A percentile compares a stretch with the other conserved stretches of the same genome.
These are phyloP conservation scores for Lyophyllum atratum DNA, from an alignment of 768 basidiomycete species.

Conservation along the genomic window DNA sequence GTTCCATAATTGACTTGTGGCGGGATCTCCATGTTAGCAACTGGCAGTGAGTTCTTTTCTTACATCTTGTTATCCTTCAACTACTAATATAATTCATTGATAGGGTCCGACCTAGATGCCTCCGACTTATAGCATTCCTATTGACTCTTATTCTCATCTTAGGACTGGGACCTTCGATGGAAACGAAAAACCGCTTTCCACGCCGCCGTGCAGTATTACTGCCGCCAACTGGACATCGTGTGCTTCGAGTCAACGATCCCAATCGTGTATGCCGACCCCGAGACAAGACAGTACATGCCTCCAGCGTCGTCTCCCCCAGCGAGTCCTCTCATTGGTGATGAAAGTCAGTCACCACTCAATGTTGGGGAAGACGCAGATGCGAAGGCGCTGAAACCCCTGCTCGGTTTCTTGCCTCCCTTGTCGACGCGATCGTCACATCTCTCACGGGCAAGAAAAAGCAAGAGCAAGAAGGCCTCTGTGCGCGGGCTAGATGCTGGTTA, in stretches of 20 bases:
- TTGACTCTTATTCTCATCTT: background rate
- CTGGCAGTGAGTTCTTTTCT: conserved; percentile 21
- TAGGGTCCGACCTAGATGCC: conserved; percentile 7
- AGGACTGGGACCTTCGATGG: conserved; percentile 62
- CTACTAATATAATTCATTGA: background rate
- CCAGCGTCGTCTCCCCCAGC: conserved; percentile 8
- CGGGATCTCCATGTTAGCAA: conserved; percentile 8
- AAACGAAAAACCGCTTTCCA: conserved; percentile 77
- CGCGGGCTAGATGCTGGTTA: conserved; percentile 31
- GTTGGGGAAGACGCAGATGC: conserved; percentile 28
- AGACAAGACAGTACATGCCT: conserved; percentile 24
- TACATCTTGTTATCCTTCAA: background rate
- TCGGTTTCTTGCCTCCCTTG: conserved; percentile 51
- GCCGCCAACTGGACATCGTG: conserved; percentile 65
- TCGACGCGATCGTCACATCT: conserved; percentile 34
- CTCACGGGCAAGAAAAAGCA: conserved; percentile 41
- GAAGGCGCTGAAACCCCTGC: conserved; percentile 36
- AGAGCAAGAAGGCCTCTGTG: conserved; percentile 40
- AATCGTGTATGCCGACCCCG: conserved; percentile 46
- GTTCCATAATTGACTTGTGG: background rate
- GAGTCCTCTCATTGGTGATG: conserved; percentile 15
- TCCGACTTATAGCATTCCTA: background rate
- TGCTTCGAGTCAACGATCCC: conserved; percentile 64
- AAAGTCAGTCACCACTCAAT: conserved; percentile 11
- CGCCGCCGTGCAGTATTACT: conserved; percentile 75